Evolutionary conservation across 2,329 filamentous ascomycete species (phyloP).

Genomic region (Fusarium paranaense): DNA sequence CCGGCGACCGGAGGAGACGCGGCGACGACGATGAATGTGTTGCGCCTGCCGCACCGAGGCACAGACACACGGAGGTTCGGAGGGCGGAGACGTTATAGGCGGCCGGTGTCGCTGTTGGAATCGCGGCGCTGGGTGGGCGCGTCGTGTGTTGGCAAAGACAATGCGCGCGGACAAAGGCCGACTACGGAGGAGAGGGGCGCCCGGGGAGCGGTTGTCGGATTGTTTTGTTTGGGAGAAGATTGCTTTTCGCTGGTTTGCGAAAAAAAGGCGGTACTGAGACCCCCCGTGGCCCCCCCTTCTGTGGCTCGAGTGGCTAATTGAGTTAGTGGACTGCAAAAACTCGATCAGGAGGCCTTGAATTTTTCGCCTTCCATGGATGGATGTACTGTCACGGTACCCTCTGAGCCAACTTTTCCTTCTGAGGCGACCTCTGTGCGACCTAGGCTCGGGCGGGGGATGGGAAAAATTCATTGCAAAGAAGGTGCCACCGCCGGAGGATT

Average conservation of each 20-base stretch:
- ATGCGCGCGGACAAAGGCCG: conserved; percentile 45
- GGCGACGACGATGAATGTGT: conserved; percentile 7
- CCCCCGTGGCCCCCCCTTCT: conserved; percentile 1
- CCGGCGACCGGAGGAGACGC: conserved; percentile 32
- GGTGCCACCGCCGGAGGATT: background rate
- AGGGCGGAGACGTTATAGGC: conserved; percentile 11
- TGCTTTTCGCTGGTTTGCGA: conserved; percentile 37
- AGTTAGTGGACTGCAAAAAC: conserved; percentile 13
- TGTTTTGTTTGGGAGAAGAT: conserved; percentile 39
- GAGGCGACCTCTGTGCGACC: conserved; percentile 24
- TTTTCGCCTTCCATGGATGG: background rate
- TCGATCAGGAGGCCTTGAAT: background rate
- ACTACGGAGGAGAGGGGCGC: conserved; percentile 48
- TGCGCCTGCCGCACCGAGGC: conserved; percentile 27
- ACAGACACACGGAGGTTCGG: conserved; percentile 23
- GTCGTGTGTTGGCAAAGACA: conserved; percentile 40
- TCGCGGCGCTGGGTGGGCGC: conserved; percentile 40
- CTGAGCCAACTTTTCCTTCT: conserved; percentile 5
- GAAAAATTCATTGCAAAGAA: conserved; percentile 13
- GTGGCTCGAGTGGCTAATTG: conserved; percentile 30
- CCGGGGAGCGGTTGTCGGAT: conserved; percentile 29
- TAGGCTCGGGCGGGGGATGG: conserved; percentile 18
- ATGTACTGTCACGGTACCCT: conserved; percentile 30
- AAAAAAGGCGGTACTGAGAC: conserved; percentile 32
- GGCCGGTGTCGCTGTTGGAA: conserved; percentile 45